A percentile compares a stretch with the other conserved stretches of the same genome.
Conservation (phyloP, 805 yeast genomes). For the Kurtzmaniella cleridarum region DNA sequence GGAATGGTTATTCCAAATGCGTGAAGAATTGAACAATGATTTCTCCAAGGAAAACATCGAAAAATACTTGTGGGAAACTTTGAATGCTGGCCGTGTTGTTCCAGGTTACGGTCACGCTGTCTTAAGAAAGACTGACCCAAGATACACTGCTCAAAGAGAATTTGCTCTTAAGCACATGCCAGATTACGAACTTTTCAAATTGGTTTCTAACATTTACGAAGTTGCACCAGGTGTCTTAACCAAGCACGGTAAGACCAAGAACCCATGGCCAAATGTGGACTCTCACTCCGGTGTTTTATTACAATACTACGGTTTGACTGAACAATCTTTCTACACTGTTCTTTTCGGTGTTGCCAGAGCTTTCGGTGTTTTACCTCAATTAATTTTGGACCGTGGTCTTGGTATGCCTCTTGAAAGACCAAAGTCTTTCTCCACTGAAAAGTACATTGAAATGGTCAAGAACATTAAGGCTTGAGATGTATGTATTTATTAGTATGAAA, state of each 20-base stretch:
- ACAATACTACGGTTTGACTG: slow-evolving; percentile 74
- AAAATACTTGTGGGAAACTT: slow-evolving; percentile 63
- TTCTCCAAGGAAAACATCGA: slow-evolving; percentile 50
- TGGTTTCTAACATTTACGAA: slow-evolving; percentile 60
- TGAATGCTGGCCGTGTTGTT: slow-evolving; percentile 70
- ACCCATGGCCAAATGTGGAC: slow-evolving; percentile 84
- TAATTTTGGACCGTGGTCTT: slow-evolving; percentile 71
- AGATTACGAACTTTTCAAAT: slow-evolving; percentile 57
- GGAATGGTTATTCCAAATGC: slow-evolving; percentile 64
- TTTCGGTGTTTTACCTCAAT: slow-evolving; percentile 72
- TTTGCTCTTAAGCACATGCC: slow-evolving; percentile 61
- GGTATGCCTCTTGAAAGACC: slow-evolving; percentile 84
- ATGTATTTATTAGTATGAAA: neutral
- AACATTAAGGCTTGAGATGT: slow-evolving; percentile 19
- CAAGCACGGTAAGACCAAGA: slow-evolving; percentile 78
- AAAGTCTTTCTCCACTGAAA: slow-evolving; percentile 87
- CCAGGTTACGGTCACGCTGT: slow-evolving; percentile 92
- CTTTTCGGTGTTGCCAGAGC: slow-evolving; percentile 80
- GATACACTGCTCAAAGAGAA: slow-evolving; percentile 68
- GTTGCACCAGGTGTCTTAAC: slow-evolving; percentile 72
- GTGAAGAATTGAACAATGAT: slow-evolving; percentile 59
- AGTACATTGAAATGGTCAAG: slow-evolving; percentile 77
- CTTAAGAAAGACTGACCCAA: slow-evolving; percentile 76
- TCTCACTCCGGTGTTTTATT: slow-evolving; percentile 74
- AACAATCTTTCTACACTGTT: slow-evolving; percentile 71